Conservation (phyloP, 345 rosid genomes). For the Rhodomyrtus tomentosa region DNA sequence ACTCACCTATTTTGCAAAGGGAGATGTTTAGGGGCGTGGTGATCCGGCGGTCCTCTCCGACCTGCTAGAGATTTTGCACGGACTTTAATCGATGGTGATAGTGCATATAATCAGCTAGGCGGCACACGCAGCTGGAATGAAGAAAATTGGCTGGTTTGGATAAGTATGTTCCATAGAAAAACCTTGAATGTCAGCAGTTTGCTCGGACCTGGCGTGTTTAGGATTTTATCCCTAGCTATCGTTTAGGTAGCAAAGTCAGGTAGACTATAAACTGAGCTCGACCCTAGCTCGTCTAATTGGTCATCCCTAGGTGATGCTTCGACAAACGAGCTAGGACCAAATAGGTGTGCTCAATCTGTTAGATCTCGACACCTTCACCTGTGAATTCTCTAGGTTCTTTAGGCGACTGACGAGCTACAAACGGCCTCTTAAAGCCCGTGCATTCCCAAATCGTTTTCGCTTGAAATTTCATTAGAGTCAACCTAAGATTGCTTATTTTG, state of each 20-base stretch:
- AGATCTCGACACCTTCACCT: neutral
- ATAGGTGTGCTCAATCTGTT: neutral
- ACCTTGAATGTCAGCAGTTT: neutral
- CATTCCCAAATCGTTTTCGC: neutral
- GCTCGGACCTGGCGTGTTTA: neutral
- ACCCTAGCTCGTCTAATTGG: neutral
- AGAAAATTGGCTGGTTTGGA: neutral
- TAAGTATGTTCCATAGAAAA: neutral
- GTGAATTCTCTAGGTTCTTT: neutral
- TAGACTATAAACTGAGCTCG: neutral
- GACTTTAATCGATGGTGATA: neutral
- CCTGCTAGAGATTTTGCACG: neutral
- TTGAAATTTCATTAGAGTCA: neutral
- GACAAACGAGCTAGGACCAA: neutral
- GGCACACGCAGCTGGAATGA: neutral
- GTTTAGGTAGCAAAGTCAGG: neutral
- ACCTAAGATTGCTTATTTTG: too few relatives aligned
- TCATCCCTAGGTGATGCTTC: neutral
- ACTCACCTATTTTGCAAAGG: neutral
- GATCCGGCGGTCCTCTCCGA: neutral
- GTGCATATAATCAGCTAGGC: neutral
- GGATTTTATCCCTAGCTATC: neutral
- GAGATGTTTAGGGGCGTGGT: neutral
- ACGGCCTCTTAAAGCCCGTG: neutral
- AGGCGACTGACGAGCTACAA: neutral